These are phyloP conservation scores for Tylopilus balloui DNA, from an alignment of 768 basidiomycete species.

Conservation along the genomic window DNA sequence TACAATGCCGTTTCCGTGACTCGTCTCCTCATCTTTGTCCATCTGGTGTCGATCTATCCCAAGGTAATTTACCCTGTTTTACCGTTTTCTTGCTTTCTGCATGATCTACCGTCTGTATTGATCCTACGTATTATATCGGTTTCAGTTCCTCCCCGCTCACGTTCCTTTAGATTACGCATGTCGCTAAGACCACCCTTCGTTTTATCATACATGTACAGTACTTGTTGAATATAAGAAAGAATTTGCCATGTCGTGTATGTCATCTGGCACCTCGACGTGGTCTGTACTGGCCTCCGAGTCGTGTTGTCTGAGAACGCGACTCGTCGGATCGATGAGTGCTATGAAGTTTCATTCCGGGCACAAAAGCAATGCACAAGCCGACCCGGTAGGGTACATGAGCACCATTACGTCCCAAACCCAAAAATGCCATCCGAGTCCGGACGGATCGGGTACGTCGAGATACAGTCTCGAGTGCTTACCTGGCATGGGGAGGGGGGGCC, in stretches of 20 bases:
- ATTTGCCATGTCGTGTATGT: not conserved
- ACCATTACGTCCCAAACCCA: too few species aligned
- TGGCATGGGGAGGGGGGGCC: too few species aligned
- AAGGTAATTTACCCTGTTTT: slow-evolving; percentile 11
- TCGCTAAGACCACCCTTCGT: slow-evolving; percentile 10
- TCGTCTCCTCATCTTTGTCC: not conserved
- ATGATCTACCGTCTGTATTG: not conserved
- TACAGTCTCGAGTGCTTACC: too few species aligned
- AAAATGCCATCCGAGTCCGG: too few species aligned
- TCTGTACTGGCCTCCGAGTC: too few species aligned
- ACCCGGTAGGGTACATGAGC: too few species aligned
- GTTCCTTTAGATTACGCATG: slow-evolving; percentile 11
- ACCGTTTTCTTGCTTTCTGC: slow-evolving; percentile 2
- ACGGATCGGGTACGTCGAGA: too few species aligned
- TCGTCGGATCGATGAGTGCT: too few species aligned
- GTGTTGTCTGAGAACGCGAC: too few species aligned
- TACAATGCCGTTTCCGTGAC: slow-evolving; percentile 1
- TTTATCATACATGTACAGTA: slow-evolving; percentile 22
- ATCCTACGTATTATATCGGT: slow-evolving; percentile 2
- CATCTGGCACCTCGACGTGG: too few species aligned
- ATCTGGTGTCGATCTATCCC: not conserved
- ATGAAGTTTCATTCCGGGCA: too few species aligned
- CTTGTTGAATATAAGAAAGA: slow-evolving; percentile 5
- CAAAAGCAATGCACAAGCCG: too few species aligned
- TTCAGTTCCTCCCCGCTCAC: slow-evolving; percentile 1